Conservation (phyloP, 1,139 yeast genomes). For the Hansenula sp. region DNA sequence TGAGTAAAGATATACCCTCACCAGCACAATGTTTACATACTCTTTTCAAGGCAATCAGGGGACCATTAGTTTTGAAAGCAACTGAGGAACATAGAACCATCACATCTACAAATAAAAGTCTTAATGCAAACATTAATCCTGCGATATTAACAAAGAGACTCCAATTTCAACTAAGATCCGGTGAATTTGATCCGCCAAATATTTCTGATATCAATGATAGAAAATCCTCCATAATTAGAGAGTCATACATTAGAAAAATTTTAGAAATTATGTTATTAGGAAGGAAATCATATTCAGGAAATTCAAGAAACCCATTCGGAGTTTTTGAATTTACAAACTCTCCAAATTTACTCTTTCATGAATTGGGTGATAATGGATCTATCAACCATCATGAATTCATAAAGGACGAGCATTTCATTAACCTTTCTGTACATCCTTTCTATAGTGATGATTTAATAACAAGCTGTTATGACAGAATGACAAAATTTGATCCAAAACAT, state of each 20-base stretch:
- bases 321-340: constrained; percentile 35
- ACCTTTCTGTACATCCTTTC: constrained; percentile 54
- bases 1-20: constrained; percentile 36
- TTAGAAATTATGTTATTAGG: constrained; percentile 46
- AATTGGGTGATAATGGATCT: constrained; percentile 36
- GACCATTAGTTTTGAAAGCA: constrained; percentile 47
- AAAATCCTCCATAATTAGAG: constrained; percentile 30
- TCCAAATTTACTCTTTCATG: constrained; percentile 33
- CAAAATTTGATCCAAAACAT: constrained; percentile 47
- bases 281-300: constrained; percentile 25
- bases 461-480: constrained; percentile 55
- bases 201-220: constrained; percentile 32
- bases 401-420: constrained; percentile 32
- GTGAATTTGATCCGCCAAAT: constrained; percentile 52
- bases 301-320: constrained; percentile 26
- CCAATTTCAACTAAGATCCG: constrained; percentile 36
- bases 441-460: constrained; percentile 61
- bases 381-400: constrained; percentile 22
- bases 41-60: constrained; percentile 53
- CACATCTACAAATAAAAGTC: constrained; percentile 39
- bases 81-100: constrained; percentile 49
- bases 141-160: constrained; percentile 43
- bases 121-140: constrained; percentile 55
- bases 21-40: constrained; percentile 53
- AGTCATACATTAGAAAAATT: constrained; percentile 45